Percentiles rank a stretch among this genome's conserved stretches.
Conservation (phyloP, 2,329 filamentous ascomycete genomes). For the Aspergillus sclerotialis region DNA sequence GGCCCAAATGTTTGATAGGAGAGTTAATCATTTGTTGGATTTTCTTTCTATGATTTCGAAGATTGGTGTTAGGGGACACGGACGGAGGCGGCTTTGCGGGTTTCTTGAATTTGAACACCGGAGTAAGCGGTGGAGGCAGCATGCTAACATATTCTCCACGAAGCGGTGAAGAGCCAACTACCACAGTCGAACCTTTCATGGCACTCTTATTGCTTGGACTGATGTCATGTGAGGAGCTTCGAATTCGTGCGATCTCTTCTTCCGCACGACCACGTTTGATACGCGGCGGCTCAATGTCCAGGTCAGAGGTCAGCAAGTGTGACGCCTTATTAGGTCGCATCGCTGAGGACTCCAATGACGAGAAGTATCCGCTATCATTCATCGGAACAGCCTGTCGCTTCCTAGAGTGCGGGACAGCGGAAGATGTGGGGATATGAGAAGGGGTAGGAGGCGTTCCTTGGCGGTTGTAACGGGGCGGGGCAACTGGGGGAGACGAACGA, state of each 20-base stretch:
- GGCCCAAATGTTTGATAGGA: conserved; percentile 48
- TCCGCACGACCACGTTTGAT: conserved; percentile 88
- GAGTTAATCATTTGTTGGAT: conserved; percentile 77
- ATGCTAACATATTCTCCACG: conserved; percentile 52
- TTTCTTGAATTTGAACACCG: conserved; percentile 72
- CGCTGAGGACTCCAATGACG: conserved; percentile 85
- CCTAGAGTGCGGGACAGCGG: conserved; percentile 55
- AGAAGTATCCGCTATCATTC: conserved; percentile 95
- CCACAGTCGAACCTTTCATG: conserved; percentile 24
- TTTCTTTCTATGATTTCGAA: conserved; percentile 77
- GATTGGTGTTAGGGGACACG: conserved; percentile 85
- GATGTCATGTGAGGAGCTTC: conserved; percentile 78
- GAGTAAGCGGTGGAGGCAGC: conserved; percentile 71
- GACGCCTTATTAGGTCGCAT: conserved; percentile 62
- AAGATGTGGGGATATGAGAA: conserved; percentile 52
- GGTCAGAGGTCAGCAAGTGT: conserved; percentile 66
- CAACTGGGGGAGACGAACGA: conserved; percentile 84
- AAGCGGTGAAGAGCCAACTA: conserved; percentile 60
- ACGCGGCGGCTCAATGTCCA: conserved; percentile 64
- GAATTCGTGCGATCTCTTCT: conserved; percentile 88
- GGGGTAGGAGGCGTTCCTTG: conserved; percentile 70
- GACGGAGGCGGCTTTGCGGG: conserved; percentile 62
- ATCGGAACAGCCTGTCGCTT: conserved; percentile 73
- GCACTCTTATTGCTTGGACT: conserved; percentile 60
- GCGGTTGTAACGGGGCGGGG: conserved; percentile 49